Base-by-base conservation (phyloP, 495 filamentous ascomycete species). In the Neurospora sp. region DNA sequence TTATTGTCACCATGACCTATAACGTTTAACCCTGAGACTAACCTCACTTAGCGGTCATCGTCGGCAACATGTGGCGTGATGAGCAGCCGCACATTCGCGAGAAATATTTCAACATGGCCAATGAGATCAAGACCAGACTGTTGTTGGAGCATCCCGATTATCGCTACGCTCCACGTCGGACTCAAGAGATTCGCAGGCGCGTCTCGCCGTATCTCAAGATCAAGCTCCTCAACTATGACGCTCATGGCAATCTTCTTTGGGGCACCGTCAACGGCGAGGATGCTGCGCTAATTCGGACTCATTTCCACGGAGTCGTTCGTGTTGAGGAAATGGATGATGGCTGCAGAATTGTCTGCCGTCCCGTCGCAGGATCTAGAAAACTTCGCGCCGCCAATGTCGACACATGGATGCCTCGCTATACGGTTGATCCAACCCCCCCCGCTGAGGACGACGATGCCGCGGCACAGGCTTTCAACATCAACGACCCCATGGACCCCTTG, bases 71-170 rank as follows among this genome's bases (percentile, higher is more conserved):
- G 40, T 76, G 75, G 75, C 69, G 45, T 17, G 40, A 14, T 16
- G 73, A 71, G 61, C 35, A 71, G 40, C 69, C 73, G 6, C 39
- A 72, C 20, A 41, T 76, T 53, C 45, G 45, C 70, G 75, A 76
- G 40, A 70, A 65, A 9, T 70, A 69, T 8, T 75, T 75, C 70
- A 75, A 73, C 9, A 68, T 76, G 14, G 71, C 75, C 14, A 70
- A 70, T 65, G 71, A 59, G 31, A 72, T 77, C 70, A 77, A 77
- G 76, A 45, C 48, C 17, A 42, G 72, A 35, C 8, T 73, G 45
- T 69, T 71, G 69, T 17, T 42, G 12, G 61, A 38, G n/a, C 68
- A 75, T 27, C 75, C 75, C 8, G 71, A 48, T 7, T 76, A 75
- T 41, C 74, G 73, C 42, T 75, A 70, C 39, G 48, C 72, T 17